Conservation (phyloP, 2,329 filamentous ascomycete species). For the Tolypocladium tropicale region DNA sequence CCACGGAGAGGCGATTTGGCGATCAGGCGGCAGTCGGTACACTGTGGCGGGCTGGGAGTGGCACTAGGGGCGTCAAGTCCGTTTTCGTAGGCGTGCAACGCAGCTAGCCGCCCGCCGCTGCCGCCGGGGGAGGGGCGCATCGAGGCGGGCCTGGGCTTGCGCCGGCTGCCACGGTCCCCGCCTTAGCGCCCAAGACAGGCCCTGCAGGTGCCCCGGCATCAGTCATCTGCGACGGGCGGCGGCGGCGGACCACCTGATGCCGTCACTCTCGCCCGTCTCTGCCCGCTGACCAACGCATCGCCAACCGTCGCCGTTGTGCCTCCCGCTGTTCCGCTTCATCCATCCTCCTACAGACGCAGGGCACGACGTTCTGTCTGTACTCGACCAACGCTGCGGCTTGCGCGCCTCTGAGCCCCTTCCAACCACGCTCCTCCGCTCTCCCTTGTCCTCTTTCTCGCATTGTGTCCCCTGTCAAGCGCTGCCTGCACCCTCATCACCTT, state of each 20-base stretch:
- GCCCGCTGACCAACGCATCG: neutral
- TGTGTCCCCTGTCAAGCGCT: neutral
- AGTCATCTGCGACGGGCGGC: neutral
- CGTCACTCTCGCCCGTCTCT: conserved; percentile 4
- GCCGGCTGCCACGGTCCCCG: neutral
- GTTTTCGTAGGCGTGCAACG: neutral
- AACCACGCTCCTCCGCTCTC: neutral
- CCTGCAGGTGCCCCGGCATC: neutral
- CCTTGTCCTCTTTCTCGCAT: neutral
- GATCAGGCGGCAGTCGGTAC: neutral
- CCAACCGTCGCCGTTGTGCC: neutral
- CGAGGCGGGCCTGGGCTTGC: neutral
- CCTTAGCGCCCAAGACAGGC: neutral
- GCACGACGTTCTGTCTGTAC: neutral
- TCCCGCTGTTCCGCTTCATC: neutral
- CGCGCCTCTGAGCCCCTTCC: neutral
- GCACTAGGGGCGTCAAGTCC: neutral
- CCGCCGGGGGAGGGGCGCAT: neutral
- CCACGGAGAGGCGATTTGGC: no score
- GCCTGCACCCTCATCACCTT: neutral
- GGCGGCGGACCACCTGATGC: conserved; percentile 7
- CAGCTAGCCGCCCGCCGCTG: neutral
- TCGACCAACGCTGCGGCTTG: neutral
- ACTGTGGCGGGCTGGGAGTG: neutral
- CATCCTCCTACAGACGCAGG: neutral